A percentile compares a stretch with the other conserved stretches of the same genome.
Conservation (phyloP, 441 rosid species). For the Gossypium lobatum region DNA sequence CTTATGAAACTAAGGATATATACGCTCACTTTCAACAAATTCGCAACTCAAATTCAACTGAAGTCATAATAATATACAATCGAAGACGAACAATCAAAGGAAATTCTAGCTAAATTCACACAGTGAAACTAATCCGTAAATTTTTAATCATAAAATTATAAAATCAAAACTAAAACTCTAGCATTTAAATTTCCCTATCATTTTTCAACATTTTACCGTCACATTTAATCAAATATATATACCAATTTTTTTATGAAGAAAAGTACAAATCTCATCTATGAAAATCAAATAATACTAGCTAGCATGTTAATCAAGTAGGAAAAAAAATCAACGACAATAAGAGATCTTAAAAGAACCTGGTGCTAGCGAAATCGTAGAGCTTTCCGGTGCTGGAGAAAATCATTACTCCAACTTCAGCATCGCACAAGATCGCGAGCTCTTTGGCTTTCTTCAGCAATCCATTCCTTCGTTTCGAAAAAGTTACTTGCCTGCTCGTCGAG, state of each 20-base stretch:
- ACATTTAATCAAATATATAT: background rate
- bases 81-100: background rate
- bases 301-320: background rate
- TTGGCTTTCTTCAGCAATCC: slow-evolving; percentile 77
- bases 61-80: background rate
- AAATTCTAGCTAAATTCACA: background rate
- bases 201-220: background rate
- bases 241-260: background rate
- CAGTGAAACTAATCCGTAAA: background rate
- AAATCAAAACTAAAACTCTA: background rate
- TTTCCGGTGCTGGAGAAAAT: slow-evolving; percentile 74
- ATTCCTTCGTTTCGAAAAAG: slow-evolving; percentile 67
- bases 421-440: slow-evolving; percentile 70
- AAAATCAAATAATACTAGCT: background rate
- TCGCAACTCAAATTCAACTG: background rate
- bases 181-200: background rate
- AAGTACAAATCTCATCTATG: slow-evolving; percentile 5
- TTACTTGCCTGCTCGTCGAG: slow-evolving; percentile 79
- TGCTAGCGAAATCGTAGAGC: slow-evolving; percentile 67
- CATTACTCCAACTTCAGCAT: slow-evolving; percentile 71
- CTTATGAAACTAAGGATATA: background rate
- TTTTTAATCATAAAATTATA: slow-evolving; percentile 7
- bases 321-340: background rate
- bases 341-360: slow-evolving; percentile 40
- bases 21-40: background rate